These are phyloP conservation scores for Nicotiana tomentosiformis DNA, from an alignment of 257 asterid species.

Conservation along the genomic window DNA sequence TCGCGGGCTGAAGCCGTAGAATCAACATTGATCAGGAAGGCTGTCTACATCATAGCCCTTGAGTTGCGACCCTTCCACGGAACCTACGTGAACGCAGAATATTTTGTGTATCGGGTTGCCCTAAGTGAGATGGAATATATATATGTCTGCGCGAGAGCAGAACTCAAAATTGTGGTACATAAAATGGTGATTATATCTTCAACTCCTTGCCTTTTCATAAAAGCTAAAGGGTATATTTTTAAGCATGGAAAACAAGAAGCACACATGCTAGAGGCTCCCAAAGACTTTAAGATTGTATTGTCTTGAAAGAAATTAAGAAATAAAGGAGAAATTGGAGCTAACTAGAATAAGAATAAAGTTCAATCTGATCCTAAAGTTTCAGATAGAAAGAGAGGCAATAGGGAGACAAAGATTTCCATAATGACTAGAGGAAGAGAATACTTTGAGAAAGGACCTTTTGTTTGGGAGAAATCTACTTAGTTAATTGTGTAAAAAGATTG, in stretches of 20 bases:
- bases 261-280: constrained; percentile 9
- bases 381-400: background rate
- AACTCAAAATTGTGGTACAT: background rate
- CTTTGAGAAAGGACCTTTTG: constrained; percentile 7
- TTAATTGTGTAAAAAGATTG: background rate
- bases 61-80: too few relatives aligned
- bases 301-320: constrained; percentile 30
- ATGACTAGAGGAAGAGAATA: constrained; percentile 4
- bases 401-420: background rate
- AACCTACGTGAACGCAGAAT: too few relatives aligned
- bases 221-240: background rate
- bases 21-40: too few relatives aligned
- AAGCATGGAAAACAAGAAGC: background rate
- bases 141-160: too few relatives aligned
- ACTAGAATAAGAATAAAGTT: constrained; percentile 22
- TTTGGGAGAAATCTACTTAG: background rate
- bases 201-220: background rate
- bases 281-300: constrained; percentile 8
- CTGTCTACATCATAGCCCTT: too few relatives aligned
- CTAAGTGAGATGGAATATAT: too few relatives aligned
- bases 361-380: background rate
- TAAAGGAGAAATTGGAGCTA: constrained; percentile 12
- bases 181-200: background rate
- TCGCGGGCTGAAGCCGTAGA: too few relatives aligned
- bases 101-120: too few relatives aligned